Evolutionary conservation across 345 rosid species (phyloP).

Genomic region (Brassica carinata): DNA sequence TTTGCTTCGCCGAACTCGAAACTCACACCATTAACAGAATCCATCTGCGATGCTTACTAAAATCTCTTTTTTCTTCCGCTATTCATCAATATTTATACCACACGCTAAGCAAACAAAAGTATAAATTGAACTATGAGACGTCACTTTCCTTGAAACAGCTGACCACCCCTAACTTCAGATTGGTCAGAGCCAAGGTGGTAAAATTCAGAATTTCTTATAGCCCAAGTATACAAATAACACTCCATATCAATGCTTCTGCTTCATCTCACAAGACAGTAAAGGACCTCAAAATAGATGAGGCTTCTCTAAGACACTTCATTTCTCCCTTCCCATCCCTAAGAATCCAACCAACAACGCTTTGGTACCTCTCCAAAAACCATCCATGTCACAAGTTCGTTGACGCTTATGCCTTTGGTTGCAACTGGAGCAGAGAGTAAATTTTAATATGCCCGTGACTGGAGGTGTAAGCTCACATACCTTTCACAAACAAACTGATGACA

Average conservation of each 20-base stretch:
- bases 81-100: constrained; percentile 47
- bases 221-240: neutral
- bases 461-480: neutral
- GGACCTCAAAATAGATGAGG: neutral
- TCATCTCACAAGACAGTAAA: neutral
- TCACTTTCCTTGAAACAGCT: neutral
- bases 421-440: neutral
- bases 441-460: neutral
- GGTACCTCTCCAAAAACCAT: neutral
- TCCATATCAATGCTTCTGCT: too few relatives aligned
- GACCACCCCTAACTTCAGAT: neutral
- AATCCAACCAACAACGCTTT: too few relatives aligned
- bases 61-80: constrained; percentile 71
- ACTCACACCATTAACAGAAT: constrained; percentile 65
- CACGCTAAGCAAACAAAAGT: too few relatives aligned
- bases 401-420: neutral
- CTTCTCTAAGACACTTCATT: neutral
- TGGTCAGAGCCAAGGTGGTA: neutral
- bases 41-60: constrained; percentile 70
- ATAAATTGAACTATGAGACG: neutral
- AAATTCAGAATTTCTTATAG: neutral
- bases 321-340: neutral
- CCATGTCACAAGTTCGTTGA: neutral
- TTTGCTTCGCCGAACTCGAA: constrained; percentile 81
- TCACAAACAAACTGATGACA: neutral